Conservation (phyloP, 495 filamentous ascomycete genomes). For the Penicillium diatomitis region DNA sequence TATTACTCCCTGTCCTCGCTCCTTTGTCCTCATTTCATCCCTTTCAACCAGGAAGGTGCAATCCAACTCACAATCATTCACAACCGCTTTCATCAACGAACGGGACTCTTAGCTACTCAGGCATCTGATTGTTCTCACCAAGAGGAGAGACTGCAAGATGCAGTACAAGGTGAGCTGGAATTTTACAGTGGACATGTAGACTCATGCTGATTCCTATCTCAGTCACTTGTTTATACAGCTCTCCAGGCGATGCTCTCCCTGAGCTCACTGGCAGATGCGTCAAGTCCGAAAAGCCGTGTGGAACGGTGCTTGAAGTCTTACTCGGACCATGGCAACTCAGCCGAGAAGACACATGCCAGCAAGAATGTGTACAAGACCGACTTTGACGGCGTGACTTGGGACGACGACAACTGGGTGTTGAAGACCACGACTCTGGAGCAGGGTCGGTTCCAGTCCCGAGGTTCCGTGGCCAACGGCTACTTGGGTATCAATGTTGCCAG, state of each 20-base stretch:
- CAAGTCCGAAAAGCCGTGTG: not conserved
- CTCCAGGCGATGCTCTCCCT: constrained; percentile 12
- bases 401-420: constrained; percentile 54
- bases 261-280: constrained; percentile 2
- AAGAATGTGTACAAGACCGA: constrained; percentile 35
- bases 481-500: constrained; percentile 53
- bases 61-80: too few species aligned
- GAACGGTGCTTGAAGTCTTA: constrained; percentile 7
- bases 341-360: constrained; percentile 6
- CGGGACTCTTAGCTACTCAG: not conserved
- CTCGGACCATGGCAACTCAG: constrained; percentile 1
- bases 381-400: constrained; percentile 50
- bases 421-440: constrained; percentile 45
- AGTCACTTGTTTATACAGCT: constrained; percentile 7
- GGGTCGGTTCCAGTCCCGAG: constrained; percentile 54
- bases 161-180: constrained; percentile 11
- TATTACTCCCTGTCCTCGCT: too few species aligned
- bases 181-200: not conserved
- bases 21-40: too few species aligned
- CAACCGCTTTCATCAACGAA: not conserved
- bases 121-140: not conserved
- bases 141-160: constrained; percentile 10
- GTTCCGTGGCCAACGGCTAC: constrained; percentile 57
- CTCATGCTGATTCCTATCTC: not conserved
- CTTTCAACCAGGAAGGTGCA: too few species aligned